A percentile compares a stretch with the other conserved stretches of the same genome.
These are phyloP conservation scores for Colletotrichum lentis DNA, from an alignment of 2,329 filamentous ascomycete genomes.

Conservation along the genomic window DNA sequence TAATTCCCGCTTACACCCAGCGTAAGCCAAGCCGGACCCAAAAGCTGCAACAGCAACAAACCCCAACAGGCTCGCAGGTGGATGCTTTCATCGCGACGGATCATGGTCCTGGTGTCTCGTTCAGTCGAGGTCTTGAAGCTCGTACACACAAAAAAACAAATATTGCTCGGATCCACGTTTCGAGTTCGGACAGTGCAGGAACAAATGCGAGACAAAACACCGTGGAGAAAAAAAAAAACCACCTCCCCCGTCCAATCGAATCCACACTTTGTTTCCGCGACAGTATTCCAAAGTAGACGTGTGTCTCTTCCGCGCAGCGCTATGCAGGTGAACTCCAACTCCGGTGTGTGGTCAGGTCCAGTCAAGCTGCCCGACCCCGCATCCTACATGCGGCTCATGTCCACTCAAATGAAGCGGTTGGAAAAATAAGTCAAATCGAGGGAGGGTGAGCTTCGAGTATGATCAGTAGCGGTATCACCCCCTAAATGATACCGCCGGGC, in stretches of 20 bases:
- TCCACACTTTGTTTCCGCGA: constrained; percentile 31
- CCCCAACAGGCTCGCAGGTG: constrained; percentile 13
- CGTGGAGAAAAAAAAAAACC: constrained; percentile 13
- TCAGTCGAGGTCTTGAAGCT: constrained; percentile 19
- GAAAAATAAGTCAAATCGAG: constrained; percentile 31
- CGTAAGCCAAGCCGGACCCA: constrained; percentile 25
- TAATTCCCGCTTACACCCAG: constrained; percentile 30
- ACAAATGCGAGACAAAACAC: constrained; percentile 36
- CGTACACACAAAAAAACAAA: constrained; percentile 11
- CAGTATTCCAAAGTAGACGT: constrained; percentile 35
- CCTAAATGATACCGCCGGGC: constrained; percentile 66
- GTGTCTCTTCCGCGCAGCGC: constrained; percentile 34
- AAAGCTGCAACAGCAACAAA: constrained; percentile 1
- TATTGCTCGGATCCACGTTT: constrained; percentile 34
- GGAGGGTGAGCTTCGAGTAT: constrained; percentile 24
- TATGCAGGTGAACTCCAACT: constrained; percentile 38
- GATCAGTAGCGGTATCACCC: constrained; percentile 34
- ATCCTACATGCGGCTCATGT: constrained; percentile 18
- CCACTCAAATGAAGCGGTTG: constrained; percentile 14
- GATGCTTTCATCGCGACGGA: constrained; percentile 3
- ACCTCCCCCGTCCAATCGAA: constrained; percentile 24
- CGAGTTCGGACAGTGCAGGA: constrained; percentile 30
- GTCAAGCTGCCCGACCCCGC: constrained; percentile 26
- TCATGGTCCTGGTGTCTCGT: constrained; percentile 16
- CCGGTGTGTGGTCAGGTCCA: constrained; percentile 33